Base-by-base conservation (phyloP, 2,329 filamentous ascomycete genomes). In the Penicillium sp. region DNA sequence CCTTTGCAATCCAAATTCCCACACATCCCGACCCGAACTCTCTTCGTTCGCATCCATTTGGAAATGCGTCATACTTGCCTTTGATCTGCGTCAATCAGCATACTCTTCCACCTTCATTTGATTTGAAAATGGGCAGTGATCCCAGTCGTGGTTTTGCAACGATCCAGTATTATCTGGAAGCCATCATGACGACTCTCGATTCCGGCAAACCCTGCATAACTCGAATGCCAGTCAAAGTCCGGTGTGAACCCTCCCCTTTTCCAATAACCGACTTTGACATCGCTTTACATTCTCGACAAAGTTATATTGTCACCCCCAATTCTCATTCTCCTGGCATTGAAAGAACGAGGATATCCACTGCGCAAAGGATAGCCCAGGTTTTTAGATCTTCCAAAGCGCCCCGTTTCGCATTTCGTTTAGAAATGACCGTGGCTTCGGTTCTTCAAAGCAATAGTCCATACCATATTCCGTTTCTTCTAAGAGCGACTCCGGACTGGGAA, bases 221-320 rank as follows among this genome's bases (percentile, higher is more conserved):
- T 37, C 48, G 48, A 10, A 28, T 51, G 28, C 48, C 48, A 51
- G 28, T 51, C 35, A 28, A 51, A 33, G 1, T 51, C 3, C 26
- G 48, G 19, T 51, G 48, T 13, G 48, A 30, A 19, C 6, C 48
- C 13, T 51, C 48, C 14, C 48, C 48, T n/a, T 51, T 51, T n/a
- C 48, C 48, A 33, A 51, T 51, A 30, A 51, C 48, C 8, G 48
- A 51, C 26, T 51, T 51, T 19, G 48, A 51, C 48, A 33, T 51
- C 28, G 35, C 11, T 19, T 51, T 51, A 13, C 5, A n/a, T 33
- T 51, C 49, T 3, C 49, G 30, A 14, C 28, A 52, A 22, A 2
- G 10, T 19, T 51, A 51, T 25, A 51, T 16, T 30, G 14, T 51
- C 6, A 33, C 46, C 46, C 13, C 46, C 14, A 26, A 4, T 26